Conservation (phyloP, 2,329 filamentous ascomycete genomes). For the Alternaria arborescens region DNA sequence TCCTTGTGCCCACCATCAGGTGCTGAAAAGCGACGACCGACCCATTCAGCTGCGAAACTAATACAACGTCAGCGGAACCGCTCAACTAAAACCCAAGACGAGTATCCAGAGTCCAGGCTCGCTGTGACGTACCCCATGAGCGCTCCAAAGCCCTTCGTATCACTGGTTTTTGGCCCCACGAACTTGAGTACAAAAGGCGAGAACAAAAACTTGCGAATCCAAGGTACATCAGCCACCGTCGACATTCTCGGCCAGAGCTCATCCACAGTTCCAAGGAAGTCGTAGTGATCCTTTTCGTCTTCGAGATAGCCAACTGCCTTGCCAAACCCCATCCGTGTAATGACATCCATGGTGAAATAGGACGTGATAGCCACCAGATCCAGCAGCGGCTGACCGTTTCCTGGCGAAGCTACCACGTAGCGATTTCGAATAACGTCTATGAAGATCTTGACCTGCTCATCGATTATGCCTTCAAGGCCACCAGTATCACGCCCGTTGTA, state of each 20-base stretch:
- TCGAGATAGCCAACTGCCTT: slow-evolving; percentile 17
- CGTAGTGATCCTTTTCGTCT: slow-evolving; percentile 13
- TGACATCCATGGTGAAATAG: slow-evolving; percentile 21
- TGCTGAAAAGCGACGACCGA: slow-evolving; percentile 6
- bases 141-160: slow-evolving; percentile 7
- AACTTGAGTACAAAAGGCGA: slow-evolving; percentile 9
- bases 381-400: background rate
- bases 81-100: background rate
- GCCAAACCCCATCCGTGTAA: slow-evolving; percentile 17
- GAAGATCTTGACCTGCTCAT: slow-evolving; percentile 7
- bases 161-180: slow-evolving; percentile 1
- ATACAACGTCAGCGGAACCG: background rate
- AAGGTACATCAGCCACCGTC: slow-evolving; percentile 11
- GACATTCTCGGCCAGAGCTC: slow-evolving; percentile 8
- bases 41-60: background rate
- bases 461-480: slow-evolving; percentile 4
- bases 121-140: slow-evolving; percentile 6
- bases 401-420: slow-evolving; percentile 1
- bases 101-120: background rate
- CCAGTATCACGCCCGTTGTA: slow-evolving; percentile 9
- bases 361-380: slow-evolving; percentile 3
- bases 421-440: slow-evolving; percentile 5
- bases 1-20: background rate
- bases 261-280: slow-evolving; percentile 6
- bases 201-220: slow-evolving; percentile 14